Conservation (phyloP, 139 green algal species). For the Coelastrella sp. region DNA sequence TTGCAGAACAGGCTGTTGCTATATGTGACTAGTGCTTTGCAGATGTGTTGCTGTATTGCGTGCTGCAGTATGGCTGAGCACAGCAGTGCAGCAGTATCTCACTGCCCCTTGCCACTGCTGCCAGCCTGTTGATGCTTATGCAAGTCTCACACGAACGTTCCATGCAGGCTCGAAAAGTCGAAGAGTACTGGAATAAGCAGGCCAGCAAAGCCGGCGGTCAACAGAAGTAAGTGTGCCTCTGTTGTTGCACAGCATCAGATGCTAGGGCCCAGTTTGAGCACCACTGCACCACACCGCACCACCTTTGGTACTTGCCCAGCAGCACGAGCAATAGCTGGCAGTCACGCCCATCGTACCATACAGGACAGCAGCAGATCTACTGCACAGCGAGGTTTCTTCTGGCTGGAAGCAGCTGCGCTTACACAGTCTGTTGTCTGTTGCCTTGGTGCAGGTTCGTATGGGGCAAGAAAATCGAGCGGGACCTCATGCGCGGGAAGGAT, state of each 20-base stretch:
- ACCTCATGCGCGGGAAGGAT: slow-evolving; percentile 73
- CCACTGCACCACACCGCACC: neutral
- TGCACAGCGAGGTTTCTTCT: too few relatives aligned
- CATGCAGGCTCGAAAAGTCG: slow-evolving; percentile 70
- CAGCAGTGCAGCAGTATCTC: neutral
- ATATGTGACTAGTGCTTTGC: neutral
- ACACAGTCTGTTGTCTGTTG: too few relatives aligned
- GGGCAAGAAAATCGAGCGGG: slow-evolving; percentile 95
- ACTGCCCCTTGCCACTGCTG: neutral
- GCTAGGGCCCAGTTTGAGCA: too few relatives aligned
- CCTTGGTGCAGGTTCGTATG: slow-evolving; percentile 86
- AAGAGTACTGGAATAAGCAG: slow-evolving; percentile 73
- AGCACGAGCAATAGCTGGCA: neutral
- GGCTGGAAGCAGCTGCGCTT: too few relatives aligned
- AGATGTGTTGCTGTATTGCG: neutral
- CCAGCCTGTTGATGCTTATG: neutral
- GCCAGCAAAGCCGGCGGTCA: slow-evolving; percentile 59
- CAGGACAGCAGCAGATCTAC: too few relatives aligned
- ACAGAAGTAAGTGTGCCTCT: neutral
- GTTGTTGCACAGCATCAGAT: neutral
- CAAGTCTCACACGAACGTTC: neutral
- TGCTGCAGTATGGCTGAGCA: neutral
- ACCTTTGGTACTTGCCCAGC: neutral
- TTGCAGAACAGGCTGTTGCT: neutral
- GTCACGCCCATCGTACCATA: too few relatives aligned